phyloP scores from a whole-genome alignment of 768 basidiomycete genomes.

The Tulasnella sp. region DNA sequence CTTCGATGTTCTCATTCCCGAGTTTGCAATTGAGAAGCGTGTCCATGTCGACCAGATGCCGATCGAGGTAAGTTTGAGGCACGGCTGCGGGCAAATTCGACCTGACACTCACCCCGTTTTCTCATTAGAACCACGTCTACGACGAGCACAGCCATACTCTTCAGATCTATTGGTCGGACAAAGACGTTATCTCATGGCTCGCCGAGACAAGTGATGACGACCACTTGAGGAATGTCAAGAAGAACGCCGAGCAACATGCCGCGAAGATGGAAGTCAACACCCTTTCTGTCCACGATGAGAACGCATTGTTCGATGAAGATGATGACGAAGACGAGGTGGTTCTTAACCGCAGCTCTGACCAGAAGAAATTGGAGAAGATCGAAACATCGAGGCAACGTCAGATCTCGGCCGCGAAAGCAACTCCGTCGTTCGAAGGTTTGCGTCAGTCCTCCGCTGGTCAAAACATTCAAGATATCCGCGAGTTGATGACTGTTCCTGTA shows the following conservation, averaged over 20 bases:
- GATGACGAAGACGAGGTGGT: conserved; percentile 80
- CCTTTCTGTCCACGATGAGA: conserved; percentile 78
- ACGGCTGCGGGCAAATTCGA: not conserved
- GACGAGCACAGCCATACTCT: conserved; percentile 90
- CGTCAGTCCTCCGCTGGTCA: conserved; percentile 68
- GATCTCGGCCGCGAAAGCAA: conserved; percentile 64
- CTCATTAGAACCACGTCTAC: conserved; percentile 77
- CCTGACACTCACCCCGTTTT: conserved; percentile 25
- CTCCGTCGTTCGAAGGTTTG: conserved; percentile 78
- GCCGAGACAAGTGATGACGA: conserved; percentile 95
- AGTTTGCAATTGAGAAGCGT: conserved; percentile 98
- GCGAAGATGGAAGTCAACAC: conserved; percentile 86
- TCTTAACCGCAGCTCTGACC: conserved; percentile 48
- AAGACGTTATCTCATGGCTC: conserved; percentile 90
- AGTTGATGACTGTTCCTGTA: conserved; percentile 89
- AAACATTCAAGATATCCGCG: conserved; percentile 89
- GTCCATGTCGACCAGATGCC: conserved; percentile 99
- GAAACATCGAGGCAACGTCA: conserved; percentile 71
- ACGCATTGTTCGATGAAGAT: conserved; percentile 81
- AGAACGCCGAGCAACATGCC: conserved; percentile 84
- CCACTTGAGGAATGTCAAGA: conserved; percentile 88
- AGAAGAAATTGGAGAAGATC: conserved; percentile 32
- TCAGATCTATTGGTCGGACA: conserved; percentile 92
- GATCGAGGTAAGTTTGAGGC: conserved; percentile 60
- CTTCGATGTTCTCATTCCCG: conserved; percentile 91